phyloP scores from a whole-genome alignment of 2,329 filamentous ascomycete genomes.

The Cucurbitaria berberidis region DNA sequence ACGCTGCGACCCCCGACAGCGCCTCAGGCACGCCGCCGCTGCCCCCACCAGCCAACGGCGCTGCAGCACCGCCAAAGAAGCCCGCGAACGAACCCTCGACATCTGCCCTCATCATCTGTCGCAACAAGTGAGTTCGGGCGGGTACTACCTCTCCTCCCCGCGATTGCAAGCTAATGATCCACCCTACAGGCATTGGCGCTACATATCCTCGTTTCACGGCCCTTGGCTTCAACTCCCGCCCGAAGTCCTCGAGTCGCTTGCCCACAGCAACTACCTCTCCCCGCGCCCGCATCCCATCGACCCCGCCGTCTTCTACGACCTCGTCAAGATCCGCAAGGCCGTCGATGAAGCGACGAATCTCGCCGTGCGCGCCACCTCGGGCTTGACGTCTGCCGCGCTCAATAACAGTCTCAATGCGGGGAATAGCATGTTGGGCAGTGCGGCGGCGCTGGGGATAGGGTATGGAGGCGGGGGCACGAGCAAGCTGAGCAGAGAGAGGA shows the following conservation, averaged over 20 bases:
- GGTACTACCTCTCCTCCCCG: slow-evolving; percentile 19
- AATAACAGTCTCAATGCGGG: slow-evolving; percentile 61
- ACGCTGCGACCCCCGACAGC: slow-evolving; percentile 22
- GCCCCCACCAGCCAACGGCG: slow-evolving; percentile 7
- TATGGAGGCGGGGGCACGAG: slow-evolving; percentile 61
- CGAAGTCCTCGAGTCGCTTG: slow-evolving; percentile 79
- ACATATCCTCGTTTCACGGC: slow-evolving; percentile 83
- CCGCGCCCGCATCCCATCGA: slow-evolving; percentile 78
- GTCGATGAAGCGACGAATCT: slow-evolving; percentile 82
- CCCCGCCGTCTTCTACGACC: slow-evolving; percentile 80
- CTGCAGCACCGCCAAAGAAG: slow-evolving; percentile 8
- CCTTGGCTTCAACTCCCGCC: slow-evolving; percentile 81
- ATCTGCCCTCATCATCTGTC: slow-evolving; percentile 49
- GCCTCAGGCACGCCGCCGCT: slow-evolving; percentile 9
- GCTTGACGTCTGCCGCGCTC: slow-evolving; percentile 69
- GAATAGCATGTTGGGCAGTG: slow-evolving; percentile 58
- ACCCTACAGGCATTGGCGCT: slow-evolving; percentile 74
- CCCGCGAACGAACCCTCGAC: slow-evolving; percentile 21
- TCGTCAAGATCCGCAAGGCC: slow-evolving; percentile 79
- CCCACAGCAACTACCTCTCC: slow-evolving; percentile 79
- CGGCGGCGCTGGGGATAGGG: slow-evolving; percentile 63
- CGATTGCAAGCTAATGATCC: slow-evolving; percentile 13
- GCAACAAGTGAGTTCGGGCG: slow-evolving; percentile 51
- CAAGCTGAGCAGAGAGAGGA: slow-evolving; percentile 76
- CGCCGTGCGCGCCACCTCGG: slow-evolving; percentile 77